Base-by-base conservation (phyloP, 768 basidiomycete genomes). In the Suillus discolor region DNA sequence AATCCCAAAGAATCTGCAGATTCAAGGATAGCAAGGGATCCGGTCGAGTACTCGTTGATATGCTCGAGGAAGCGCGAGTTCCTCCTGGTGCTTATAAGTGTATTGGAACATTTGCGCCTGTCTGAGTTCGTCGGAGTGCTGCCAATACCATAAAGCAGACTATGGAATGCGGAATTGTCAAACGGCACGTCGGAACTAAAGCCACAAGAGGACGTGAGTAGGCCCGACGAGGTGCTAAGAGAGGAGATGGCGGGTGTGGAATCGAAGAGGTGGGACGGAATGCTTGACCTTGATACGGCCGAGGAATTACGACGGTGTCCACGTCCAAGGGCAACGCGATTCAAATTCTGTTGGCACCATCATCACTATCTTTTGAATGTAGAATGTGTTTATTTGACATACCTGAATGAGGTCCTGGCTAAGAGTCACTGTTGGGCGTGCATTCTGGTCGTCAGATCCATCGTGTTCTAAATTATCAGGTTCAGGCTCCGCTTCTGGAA, bases 321-420 rank as follows among this genome's bases (percentile, higher is more conserved):
- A 2, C 65, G 63, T n/a, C 66, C 67, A 51, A 69, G 68, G 55
- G 71, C 72, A 2, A 62, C 47, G 16, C 63, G 66, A 49, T 68
- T 66, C 42, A 38, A 31, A 53, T 75, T 76, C 76, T 77, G 60
- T n/a, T 51, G 60, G 34, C 13, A 16, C n/a, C 44, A 28, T 18
- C 36, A 28, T 49, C 63, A 20, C 60, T n/a, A 36, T 36, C 54
- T 55, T 55, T 34, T 11, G 42, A 47, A 18, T 51, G 13, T 23
- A 13, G 44, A 20, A 20, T 20, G 47, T 23, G 15, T 64, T 20
- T 47, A 61, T 4, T 4, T 15, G 23, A 63, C 69, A 7, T 65
- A 77, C 76, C 76, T 75, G 76, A 59, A 54, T 64, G 25, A 77
- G 71, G 53, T 74, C 74, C 64, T 74, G 76, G 44, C 74, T 75